Conservation (phyloP, 305 asterid genomes). For the Ilex paraguariensis region DNA sequence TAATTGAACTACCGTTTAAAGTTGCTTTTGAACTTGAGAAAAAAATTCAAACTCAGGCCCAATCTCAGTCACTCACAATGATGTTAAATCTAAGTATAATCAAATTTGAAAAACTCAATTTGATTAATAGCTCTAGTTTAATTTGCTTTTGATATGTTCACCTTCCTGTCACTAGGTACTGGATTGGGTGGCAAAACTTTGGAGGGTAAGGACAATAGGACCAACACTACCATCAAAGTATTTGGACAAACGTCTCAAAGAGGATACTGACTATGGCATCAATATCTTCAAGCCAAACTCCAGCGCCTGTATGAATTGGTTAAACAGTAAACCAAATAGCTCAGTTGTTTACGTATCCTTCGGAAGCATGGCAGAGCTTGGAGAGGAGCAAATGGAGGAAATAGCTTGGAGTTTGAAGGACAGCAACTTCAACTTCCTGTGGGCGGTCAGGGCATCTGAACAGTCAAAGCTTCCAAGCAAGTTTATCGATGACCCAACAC, state of each 20-base stretch:
- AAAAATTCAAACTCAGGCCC: too few species aligned
- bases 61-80: too few species aligned
- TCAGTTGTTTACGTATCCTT: slow-evolving; percentile 1
- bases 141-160: too few species aligned
- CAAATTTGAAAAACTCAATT: too few species aligned
- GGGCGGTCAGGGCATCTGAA: neutral
- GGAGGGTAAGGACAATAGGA: slow-evolving; percentile 1
- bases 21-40: too few species aligned
- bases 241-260: neutral
- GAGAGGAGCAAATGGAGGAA: neutral
- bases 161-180: neutral
- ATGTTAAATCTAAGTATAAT: too few species aligned
- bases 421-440: neutral
- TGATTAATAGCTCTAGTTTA: too few species aligned
- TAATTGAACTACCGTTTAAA: too few species aligned
- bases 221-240: slow-evolving; percentile 4
- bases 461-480: neutral
- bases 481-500: neutral
- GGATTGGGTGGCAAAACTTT: neutral
- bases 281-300: neutral
- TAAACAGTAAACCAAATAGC: neutral
- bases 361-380: neutral
- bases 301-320: neutral
- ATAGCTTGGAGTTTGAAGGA: neutral
- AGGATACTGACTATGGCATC: neutral